A percentile compares a stretch with the other conserved stretches of the same genome.
phyloP scores from a whole-genome alignment of 257 asterid genomes.

The Gynochthodes officinalis region DNA sequence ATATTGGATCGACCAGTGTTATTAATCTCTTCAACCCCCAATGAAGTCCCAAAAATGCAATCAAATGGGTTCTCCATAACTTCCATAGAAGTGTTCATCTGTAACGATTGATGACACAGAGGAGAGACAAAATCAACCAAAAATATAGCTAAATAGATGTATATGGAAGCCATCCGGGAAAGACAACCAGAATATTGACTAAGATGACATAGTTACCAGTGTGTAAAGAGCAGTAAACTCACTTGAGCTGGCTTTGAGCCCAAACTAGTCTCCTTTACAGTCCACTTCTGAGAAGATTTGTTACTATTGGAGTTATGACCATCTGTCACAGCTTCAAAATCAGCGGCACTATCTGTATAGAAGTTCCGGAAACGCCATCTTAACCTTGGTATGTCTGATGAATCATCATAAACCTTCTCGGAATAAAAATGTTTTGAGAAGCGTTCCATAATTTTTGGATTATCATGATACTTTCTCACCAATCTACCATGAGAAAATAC shows the following conservation, averaged over 20 bases:
- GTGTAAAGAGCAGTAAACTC: constrained; percentile 3
- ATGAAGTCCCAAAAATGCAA: constrained; percentile 51
- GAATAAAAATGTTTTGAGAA: constrained; percentile 61
- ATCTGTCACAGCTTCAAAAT: constrained; percentile 24
- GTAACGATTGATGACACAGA: constrained; percentile 12
- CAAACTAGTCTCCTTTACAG: constrained; percentile 25
- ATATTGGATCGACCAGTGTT: constrained; percentile 18
- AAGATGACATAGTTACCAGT: neutral
- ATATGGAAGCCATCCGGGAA: neutral
- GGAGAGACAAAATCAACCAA: neutral
- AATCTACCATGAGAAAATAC: constrained; percentile 42
- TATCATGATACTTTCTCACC: constrained; percentile 37
- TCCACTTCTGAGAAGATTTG: constrained; percentile 26
- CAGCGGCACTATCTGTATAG: constrained; percentile 30
- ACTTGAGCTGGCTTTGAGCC: constrained; percentile 27
- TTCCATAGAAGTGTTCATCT: constrained; percentile 38
- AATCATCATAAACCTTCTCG: constrained; percentile 65
- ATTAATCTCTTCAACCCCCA: constrained; percentile 27
- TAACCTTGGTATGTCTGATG: constrained; percentile 52
- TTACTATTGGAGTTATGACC: constrained; percentile 15
- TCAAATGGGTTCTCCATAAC: constrained; percentile 55
- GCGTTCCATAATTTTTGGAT: constrained; percentile 38
- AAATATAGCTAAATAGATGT: neutral
- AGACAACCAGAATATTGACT: neutral
- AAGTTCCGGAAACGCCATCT: constrained; percentile 62